Evolutionary conservation across 169 alveolate species (phyloP), one percentile per base, ranked within the genome.

Genomic region (Plasmodium adleri): DNA sequence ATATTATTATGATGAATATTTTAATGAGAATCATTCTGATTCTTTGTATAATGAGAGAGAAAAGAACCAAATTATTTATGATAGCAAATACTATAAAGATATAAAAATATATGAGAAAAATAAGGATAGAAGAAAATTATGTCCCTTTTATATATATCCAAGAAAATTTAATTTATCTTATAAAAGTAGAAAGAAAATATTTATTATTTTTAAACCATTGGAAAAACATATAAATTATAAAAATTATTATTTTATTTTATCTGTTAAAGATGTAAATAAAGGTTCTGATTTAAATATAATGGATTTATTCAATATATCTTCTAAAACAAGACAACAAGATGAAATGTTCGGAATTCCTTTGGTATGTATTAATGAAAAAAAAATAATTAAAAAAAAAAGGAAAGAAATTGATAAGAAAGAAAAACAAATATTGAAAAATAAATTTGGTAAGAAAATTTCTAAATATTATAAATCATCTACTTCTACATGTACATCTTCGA

Each of bases 111-210:
- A 45, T 47, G 39, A 43, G 47, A n/a, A 24, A 67, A 56, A 52
- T n/a, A n/a, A 12, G 39, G 54, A 78, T 12, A 49, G 45, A 28
- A 76, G 62, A 49, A 15, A 47, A 13, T 8, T 68, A 62, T 80
- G 90, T 28, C 90, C 90, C 52, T 17, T 80, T n/a, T 80, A 80
- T n/a, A 68, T 80, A 43, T 80, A 59, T 49, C 90, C 90, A 0
- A n/a, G 26, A 32, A 49, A 26, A 1, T 80, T 80, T 63, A 49
- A 47, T 60, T 68, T 80, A 49, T 67, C 83, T 6, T 80, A 80
- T 43, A 80, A 80, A 43, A 67, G 58, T 43, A 39, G 73, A 9
- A 52, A 80, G 58, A 80, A 68, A 24, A 56, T 80, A 80, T 68
- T 47, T 17, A 68, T 80, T 8, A 54, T 80, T 67, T 80, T 80